Base-by-base conservation (phyloP, 805 yeast species). In the Saccharomycopsis vini region DNA sequence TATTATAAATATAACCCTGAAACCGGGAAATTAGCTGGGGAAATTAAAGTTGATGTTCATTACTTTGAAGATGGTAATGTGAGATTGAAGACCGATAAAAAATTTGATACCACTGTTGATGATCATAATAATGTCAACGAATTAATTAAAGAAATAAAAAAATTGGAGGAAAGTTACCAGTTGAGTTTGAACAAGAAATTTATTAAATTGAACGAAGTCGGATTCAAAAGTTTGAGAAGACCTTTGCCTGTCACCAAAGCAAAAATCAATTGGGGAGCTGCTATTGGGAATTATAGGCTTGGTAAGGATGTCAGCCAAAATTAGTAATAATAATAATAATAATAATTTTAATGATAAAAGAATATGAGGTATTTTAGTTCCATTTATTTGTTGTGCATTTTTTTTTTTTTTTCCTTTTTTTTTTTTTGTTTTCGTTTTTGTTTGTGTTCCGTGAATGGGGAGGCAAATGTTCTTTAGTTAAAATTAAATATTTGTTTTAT, bases 61-160 rank as follows among this genome's bases (percentile, higher is more conserved):
- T 92, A 89, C 61, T 92, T 75, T 59, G 98, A 90, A 63, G 97
- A 90, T 54, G 98, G 98, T 24, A 90, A 90, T 56, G 97, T 90
- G 16, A 72, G 90, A 42, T 73, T 92, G 55, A 77, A 74, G 49
- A 67, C 79, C 2, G 50, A 51, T 5, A 65, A 69, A 46, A 53
- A 55, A 3, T 52, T 72, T 1, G 54, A 53, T 5, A 21, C 18
- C 10, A 16, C 16, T 6, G 20, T 31, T 1, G 36, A 30, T 19
- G 15, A 30, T 5, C 36, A 29, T 15, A 13, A 6, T 16, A n/a
- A n/a, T n/a, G 3, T 28, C 3, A 29, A 13, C 29, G 31, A 19
- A 15, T 19, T 33, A 7, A 37, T 42, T 18, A 5, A 6, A 10
- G n/a, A 37, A 19, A 43, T 55, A 2, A 33, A 44, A 20, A 43